These are phyloP conservation scores for Colletotrichum chlorophyti DNA, from an alignment of 2,329 filamentous ascomycete species.

Conservation along the genomic window DNA sequence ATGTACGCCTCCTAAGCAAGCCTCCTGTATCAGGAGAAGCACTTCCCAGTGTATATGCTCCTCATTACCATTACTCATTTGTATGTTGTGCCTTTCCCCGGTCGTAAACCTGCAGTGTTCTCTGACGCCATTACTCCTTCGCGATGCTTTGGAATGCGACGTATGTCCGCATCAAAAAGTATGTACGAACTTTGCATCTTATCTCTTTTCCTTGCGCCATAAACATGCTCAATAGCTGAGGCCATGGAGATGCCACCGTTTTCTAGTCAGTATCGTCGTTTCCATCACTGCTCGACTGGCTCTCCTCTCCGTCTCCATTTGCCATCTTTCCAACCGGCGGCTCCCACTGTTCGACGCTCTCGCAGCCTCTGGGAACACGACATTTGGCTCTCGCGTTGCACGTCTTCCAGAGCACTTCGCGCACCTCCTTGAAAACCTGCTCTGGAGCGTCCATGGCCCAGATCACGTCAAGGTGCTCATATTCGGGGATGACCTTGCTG, in stretches of 20 bases:
- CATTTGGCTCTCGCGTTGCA: constrained; percentile 62
- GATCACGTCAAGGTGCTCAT: constrained; percentile 93
- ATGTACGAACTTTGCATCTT: not conserved
- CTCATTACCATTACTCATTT: constrained; percentile 6
- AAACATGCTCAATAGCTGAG: not conserved
- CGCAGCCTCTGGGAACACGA: constrained; percentile 70
- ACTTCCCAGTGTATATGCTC: not conserved
- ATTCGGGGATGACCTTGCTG: constrained; percentile 81
- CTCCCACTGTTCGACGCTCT: constrained; percentile 52
- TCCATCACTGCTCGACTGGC: constrained; percentile 27
- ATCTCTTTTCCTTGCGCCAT: not conserved
- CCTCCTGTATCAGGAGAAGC: not conserved
- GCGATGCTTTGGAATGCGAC: constrained; percentile 9
- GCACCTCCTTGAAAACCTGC: constrained; percentile 81
- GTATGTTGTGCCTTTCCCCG: not conserved
- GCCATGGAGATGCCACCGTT: not conserved
- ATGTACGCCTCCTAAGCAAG: not conserved
- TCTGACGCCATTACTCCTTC: constrained; percentile 6
- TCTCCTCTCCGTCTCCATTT: constrained; percentile 2
- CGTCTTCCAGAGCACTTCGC: constrained; percentile 85
- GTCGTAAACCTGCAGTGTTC: not conserved
- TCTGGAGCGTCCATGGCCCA: constrained; percentile 92
- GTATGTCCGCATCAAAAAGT: not conserved
- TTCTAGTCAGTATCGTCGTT: constrained; percentile 19
- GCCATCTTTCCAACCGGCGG: constrained; percentile 23